Conservation (phyloP, 2,329 filamentous ascomycete genomes). For the Fusarium sp. region DNA sequence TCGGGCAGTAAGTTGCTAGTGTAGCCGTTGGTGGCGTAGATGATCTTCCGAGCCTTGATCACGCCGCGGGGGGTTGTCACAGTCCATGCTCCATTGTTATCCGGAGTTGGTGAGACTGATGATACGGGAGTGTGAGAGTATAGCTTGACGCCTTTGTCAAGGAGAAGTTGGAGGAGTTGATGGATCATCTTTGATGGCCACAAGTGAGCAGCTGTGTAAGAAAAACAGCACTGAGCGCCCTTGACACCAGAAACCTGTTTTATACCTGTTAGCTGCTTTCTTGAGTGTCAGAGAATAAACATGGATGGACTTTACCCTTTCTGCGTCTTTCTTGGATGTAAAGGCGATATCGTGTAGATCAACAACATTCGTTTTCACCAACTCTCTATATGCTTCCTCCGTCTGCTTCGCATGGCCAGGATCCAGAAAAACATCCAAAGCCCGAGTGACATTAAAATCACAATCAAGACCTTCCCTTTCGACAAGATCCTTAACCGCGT, state of each 20-base stretch:
- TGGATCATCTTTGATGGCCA: not conserved
- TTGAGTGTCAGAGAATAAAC: not conserved
- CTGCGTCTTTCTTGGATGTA: constrained; percentile 8
- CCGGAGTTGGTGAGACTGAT: not conserved
- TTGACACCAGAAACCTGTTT: not conserved
- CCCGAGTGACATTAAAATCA: constrained; percentile 45
- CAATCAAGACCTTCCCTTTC: constrained; percentile 39
- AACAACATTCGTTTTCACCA: not conserved
- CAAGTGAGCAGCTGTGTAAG: not conserved
- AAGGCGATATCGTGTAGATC: constrained; percentile 17
- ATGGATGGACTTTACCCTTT: constrained; percentile 9
- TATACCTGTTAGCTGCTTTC: not conserved
- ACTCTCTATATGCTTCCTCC: constrained; percentile 10
- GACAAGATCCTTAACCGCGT: constrained; percentile 51
- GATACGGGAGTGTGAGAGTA: not conserved
- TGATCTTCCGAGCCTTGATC: constrained; percentile 64
- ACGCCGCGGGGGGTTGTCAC: constrained; percentile 51
- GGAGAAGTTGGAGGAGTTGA: not conserved
- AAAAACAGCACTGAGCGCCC: not conserved
- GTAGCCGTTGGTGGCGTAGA: constrained; percentile 77
- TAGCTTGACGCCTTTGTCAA: not conserved
- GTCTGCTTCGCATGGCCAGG: constrained; percentile 29
- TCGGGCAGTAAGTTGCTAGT: constrained; percentile 70
- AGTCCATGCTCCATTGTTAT: not conserved
- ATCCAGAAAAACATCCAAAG: constrained; percentile 54